phyloP scores from a whole-genome alignment of 1,139 yeast genomes.

The Debaryomycetaceae sp. region DNA sequence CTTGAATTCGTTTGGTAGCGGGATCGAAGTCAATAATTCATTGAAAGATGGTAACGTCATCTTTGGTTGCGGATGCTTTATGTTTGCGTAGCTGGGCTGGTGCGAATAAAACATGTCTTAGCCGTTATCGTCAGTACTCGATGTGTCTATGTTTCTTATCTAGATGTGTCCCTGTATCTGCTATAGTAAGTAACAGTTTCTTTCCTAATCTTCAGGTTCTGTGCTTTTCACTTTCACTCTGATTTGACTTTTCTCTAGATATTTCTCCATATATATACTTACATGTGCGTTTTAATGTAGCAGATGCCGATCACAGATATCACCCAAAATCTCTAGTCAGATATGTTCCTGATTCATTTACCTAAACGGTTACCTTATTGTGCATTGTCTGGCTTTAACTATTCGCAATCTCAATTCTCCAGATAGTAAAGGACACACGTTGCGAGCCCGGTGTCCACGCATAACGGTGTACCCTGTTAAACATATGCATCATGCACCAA shows the following conservation, averaged over 20 bases:
- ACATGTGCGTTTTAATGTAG: background rate
- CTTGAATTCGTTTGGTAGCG: constrained; percentile 23
- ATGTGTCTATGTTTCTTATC: too few relatives aligned
- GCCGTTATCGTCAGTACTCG: background rate
- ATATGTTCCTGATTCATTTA: background rate
- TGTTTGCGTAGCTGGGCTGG: constrained; percentile 4
- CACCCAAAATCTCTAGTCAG: background rate
- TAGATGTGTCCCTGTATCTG: background rate
- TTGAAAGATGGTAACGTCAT: constrained; percentile 33
- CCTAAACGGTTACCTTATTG: background rate
- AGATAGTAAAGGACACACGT: background rate
- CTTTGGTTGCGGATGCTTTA: constrained; percentile 6
- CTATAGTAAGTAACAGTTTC: background rate
- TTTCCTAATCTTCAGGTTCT: background rate
- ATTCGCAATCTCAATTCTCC: background rate
- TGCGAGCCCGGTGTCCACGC: background rate
- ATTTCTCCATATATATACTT: background rate
- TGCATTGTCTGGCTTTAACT: background rate
- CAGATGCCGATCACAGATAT: background rate
- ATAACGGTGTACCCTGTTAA: background rate
- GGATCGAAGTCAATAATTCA: constrained; percentile 36
- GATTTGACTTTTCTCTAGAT: background rate
- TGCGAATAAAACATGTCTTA: constrained; percentile 4
- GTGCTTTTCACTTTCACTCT: background rate
- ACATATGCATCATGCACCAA: background rate